Percentiles rank a stretch among this genome's conserved stretches.
Evolutionary conservation across 805 yeast genomes (phyloP).

Genomic region (Myxozyma neglecta): DNA sequence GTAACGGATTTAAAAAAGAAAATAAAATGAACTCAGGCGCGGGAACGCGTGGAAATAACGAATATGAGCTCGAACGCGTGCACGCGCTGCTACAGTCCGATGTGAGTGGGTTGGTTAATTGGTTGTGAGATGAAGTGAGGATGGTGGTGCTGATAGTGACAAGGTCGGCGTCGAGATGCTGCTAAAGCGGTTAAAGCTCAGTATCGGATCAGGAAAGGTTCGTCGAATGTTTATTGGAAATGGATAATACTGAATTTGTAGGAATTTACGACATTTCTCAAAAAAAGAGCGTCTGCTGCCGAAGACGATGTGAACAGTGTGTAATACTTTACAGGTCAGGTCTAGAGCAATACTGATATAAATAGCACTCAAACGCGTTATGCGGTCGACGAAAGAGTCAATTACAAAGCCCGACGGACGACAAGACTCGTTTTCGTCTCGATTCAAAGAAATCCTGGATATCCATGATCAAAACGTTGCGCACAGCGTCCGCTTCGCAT

Average conservation of each 20-base stretch:
- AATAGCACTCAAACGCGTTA: constrained; percentile 69
- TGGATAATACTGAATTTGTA: background rate
- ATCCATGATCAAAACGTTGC: constrained; percentile 83
- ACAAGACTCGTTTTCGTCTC: constrained; percentile 63
- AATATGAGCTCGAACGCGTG: constrained; percentile 17
- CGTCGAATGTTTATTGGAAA: background rate
- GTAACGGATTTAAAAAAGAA: too few relatives aligned
- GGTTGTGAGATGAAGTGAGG: background rate
- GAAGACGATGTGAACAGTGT: constrained; percentile 55
- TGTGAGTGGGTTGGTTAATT: constrained; percentile 4
- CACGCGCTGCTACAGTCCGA: constrained; percentile 18
- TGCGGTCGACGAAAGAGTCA: constrained; percentile 53
- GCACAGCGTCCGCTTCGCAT: constrained; percentile 58
- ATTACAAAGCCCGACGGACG: constrained; percentile 53
- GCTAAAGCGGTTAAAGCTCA: constrained; percentile 71
- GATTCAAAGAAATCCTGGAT: constrained; percentile 66
- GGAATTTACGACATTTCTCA: constrained; percentile 70
- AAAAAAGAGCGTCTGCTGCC: constrained; percentile 74
- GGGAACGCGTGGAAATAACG: background rate
- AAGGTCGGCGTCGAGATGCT: constrained; percentile 72
- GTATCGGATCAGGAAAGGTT: constrained; percentile 76
- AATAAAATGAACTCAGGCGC: background rate
- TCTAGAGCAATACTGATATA: constrained; percentile 38
- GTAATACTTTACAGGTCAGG: background rate
- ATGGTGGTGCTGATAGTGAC: background rate